Evolutionary conservation across 805 yeast species (phyloP), one percentile per base, ranked within the genome.

Genomic region (Blastobotrys chiropterorum): DNA sequence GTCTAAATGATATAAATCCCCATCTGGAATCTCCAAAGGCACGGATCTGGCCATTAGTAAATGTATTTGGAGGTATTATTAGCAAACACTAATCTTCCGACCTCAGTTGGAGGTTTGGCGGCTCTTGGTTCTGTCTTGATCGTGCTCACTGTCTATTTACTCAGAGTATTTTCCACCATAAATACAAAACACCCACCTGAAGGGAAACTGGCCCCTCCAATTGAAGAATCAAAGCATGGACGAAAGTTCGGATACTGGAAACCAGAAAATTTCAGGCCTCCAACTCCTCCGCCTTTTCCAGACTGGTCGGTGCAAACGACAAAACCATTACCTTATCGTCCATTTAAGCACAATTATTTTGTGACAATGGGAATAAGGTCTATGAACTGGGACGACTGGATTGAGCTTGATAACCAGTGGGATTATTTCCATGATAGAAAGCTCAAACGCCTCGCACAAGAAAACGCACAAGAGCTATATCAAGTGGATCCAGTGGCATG

Each of bases 371-470:
- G 88, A 4, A 82, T 82, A 43, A 69, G 88, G 56, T 70, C 69
- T 53, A 77, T 82, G 84, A 78, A 80, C 47, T 77, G 77, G 74
- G 69, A 77, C 50, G 71, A 71, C 47, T 83, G 89, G 89, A 78
- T 83, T 55, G 84, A 83, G 61, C 70, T 83, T 53, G 88, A 83
- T 63, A 81, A 79, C 54, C 82, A 83, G 66, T 83, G 85, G 85
- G 57, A 59, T 49, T 75, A 75, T 54, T 82, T 63, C 58, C 86
- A 83, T 61, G 60, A 73, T 19, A 69, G 76, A 44, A 83, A 83
- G 62, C 56, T 78, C 44, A 65, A 71, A 50, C 72, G 88, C 58
- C 58, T 82, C 46, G 67, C 61, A 20, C 75, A 73, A 54, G 56
- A 15, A n/a, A 52, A 43, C 48, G 52, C 44, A 5, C 44, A 42